Base-by-base conservation (phyloP, 2,329 filamentous ascomycete genomes). In the Trichoderma sp. region DNA sequence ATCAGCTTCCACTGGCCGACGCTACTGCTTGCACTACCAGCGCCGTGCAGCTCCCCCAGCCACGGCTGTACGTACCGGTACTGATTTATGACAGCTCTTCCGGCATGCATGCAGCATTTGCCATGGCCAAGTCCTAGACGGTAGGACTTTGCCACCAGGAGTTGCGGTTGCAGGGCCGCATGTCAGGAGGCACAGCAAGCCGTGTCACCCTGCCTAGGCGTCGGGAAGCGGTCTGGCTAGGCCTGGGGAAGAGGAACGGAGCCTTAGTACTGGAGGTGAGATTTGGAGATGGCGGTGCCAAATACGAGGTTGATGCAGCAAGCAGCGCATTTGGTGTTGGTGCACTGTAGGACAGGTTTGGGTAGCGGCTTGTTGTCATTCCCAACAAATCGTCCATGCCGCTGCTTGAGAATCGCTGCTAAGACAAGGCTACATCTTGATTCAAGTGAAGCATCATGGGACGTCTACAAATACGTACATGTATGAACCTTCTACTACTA, bases 161-260 rank as follows among this genome's bases (percentile, higher is more conserved):
- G 32, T 55, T 39, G 52, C 68, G 63, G 58, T 59, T 24, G 52
- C 68, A 68, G 59, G 58, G 59, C 52, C 51, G 56, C 55, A 55
- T 55, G 61, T 69, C 68, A 69, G 68, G 68, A 69, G 68, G 63
- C 63, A 64, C 68, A 30, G 32, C 68, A 58, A 32, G 52, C 52
- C 60, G 68, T 69, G 68, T 69, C 60, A 69, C 68, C 68, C 68
- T 69, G 46, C 54, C 37, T 66, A 55, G 63, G 60, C 54, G 26
- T 24, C 37, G 60, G 65, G 60, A 66, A 69, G 68, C 68, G 68
- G 68, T 69, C 68, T 69, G 49, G 56, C 68, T 69, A 49, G 49
- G 49, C 67, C 58, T 69, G 68, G 68, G 63, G 63, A 30, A 30
- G 18, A 14, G 2, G 21, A n/a, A n/a, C 54, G 34, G 34, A 30